Conservation (phyloP, 352 stramenopile species). For the Pythium coloratum region DNA sequence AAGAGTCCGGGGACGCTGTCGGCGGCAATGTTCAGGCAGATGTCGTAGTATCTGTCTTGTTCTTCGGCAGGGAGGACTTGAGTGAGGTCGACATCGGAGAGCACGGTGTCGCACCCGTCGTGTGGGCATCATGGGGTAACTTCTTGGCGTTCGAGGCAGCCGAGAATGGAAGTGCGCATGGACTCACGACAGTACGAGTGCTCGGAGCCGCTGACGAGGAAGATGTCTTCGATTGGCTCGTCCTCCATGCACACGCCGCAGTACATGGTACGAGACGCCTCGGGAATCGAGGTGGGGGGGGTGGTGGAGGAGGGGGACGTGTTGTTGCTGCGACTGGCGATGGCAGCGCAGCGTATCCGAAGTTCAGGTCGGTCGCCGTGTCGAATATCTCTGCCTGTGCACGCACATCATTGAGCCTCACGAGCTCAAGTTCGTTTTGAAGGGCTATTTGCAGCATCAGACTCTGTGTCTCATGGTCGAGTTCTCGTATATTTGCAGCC, state of each 20-base stretch:
- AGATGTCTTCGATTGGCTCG: constrained; percentile 7
- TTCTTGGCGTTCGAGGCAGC: background rate
- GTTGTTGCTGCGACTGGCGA: background rate
- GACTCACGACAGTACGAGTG: constrained; percentile 15
- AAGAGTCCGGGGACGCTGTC: background rate
- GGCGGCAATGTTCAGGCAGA: background rate
- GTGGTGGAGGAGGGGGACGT: background rate
- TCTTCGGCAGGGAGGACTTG: constrained; percentile 13
- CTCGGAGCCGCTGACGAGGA: constrained; percentile 10
- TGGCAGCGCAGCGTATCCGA: background rate
- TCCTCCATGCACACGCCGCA: constrained; percentile 19
- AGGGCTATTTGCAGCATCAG: background rate
- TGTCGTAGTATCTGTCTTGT: constrained; percentile 13
- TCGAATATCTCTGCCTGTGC: background rate
- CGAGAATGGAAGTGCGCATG: constrained; percentile 9
- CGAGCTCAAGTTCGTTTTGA: background rate
- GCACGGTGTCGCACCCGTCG: constrained; percentile 1
- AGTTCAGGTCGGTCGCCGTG: constrained; percentile 1
- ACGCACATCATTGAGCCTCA: background rate
- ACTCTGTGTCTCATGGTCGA: background rate
- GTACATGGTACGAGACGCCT: constrained; percentile 3
- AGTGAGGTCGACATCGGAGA: constrained; percentile 9
- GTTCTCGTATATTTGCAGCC: background rate
- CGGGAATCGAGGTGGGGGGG: background rate
- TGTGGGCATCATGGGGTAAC: constrained; percentile 6